These are phyloP conservation scores for Metschnikowia borealis DNA, from an alignment of 805 yeast species.

Conservation along the genomic window DNA sequence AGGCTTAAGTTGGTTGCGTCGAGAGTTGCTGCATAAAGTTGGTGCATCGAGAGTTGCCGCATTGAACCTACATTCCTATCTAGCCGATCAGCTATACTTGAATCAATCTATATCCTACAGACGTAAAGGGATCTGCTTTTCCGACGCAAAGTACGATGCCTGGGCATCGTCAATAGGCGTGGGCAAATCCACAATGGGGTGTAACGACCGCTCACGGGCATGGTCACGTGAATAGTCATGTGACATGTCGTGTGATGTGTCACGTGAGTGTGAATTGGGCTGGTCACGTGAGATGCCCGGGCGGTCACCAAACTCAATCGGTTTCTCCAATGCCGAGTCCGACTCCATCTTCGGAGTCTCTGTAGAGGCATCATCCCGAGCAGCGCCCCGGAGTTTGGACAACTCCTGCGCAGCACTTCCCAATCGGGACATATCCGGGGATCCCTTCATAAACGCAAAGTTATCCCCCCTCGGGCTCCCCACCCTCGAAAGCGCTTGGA, in stretches of 20 bases:
- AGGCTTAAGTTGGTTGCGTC: too few relatives aligned
- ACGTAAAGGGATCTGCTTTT: constrained; percentile 5
- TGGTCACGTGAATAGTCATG: neutral
- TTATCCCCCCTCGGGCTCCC: constrained; percentile 4
- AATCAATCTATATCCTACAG: constrained; percentile 1
- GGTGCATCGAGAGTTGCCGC: neutral
- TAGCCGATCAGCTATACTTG: neutral
- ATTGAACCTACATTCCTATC: neutral
- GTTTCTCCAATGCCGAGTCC: constrained; percentile 2
- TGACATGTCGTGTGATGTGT: neutral
- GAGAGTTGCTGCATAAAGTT: too few relatives aligned
- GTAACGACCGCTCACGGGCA: constrained; percentile 11
- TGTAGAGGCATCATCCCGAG: neutral
- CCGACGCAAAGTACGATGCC: constrained; percentile 7
- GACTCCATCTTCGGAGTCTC: neutral
- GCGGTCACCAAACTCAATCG: neutral
- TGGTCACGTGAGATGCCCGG: neutral
- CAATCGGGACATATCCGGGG: neutral
- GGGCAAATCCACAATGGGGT: constrained; percentile 25
- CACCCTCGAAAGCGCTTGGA: neutral
- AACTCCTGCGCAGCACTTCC: constrained; percentile 2
- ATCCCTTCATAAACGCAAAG: neutral
- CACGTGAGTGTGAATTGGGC: neutral
- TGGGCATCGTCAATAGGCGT: constrained; percentile 23
- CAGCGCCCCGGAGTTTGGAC: constrained; percentile 2